Conservation (phyloP, 495 filamentous ascomycete genomes). For the Penicillium verhagenii region DNA sequence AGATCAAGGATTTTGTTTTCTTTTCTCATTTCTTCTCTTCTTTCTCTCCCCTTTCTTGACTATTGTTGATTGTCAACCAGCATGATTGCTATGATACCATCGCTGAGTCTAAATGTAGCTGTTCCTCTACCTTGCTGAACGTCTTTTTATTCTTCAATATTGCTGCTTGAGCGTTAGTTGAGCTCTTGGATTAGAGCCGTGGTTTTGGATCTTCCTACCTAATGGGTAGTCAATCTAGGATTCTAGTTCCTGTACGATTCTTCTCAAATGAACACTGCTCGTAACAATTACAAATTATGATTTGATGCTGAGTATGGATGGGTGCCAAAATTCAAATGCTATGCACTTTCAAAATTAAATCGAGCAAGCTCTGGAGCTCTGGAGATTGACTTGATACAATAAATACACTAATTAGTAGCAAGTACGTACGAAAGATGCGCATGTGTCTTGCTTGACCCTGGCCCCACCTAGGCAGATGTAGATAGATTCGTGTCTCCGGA, state of each 20-base stretch:
- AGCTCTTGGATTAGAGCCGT: background rate
- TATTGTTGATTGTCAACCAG: conserved; percentile 26
- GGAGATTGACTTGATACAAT: background rate
- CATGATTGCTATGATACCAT: conserved; percentile 44
- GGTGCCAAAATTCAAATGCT: no score
- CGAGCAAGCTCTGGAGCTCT: background rate
- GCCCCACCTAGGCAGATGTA: no score
- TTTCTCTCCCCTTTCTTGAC: conserved; percentile 12
- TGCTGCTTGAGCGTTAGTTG: background rate
- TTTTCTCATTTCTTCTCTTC: conserved; percentile 16
- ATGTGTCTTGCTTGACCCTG: no score
- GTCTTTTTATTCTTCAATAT: background rate
- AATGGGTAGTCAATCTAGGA: background rate
- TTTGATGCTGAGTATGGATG: background rate
- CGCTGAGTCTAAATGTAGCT: conserved; percentile 30
- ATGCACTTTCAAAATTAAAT: background rate
- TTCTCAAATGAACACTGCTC: background rate
- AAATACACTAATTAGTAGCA: no score
- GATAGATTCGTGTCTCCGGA: no score
- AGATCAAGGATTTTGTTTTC: conserved; percentile 7
- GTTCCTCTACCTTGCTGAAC: conserved; percentile 8
- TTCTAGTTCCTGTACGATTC: background rate
- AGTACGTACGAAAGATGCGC: no score
- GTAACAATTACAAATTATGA: background rate
- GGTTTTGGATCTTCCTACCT: background rate